phyloP scores from a whole-genome alignment of 1,284 basidiomycete species.

The Tremellales sp. region DNA sequence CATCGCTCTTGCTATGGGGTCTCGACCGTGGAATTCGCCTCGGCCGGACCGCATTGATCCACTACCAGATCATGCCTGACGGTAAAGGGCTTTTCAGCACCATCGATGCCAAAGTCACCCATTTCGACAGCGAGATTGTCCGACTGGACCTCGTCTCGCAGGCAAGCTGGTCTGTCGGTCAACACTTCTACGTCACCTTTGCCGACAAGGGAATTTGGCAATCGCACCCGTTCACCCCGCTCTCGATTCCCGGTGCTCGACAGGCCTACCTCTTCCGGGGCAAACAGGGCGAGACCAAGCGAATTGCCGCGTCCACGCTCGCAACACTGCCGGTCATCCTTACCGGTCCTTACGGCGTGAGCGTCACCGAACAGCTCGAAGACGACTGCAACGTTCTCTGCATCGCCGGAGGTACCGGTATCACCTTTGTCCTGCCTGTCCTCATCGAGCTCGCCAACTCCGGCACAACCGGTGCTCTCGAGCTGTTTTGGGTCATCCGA shows the following conservation, averaged over 20 bases:
- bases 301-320: slow-evolving; percentile 7
- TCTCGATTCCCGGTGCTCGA: slow-evolving; percentile 16
- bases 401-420: slow-evolving; percentile 33
- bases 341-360: slow-evolving; percentile 26
- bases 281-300: slow-evolving; percentile 25
- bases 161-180: slow-evolving; percentile 19
- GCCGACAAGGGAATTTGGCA: slow-evolving; percentile 29
- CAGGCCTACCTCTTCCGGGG: slow-evolving; percentile 28
- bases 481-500: slow-evolving; percentile 29
- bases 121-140: slow-evolving; percentile 20
- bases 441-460: slow-evolving; percentile 15
- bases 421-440: slow-evolving; percentile 31
- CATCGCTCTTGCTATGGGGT: slow-evolving; percentile 26
- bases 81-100: slow-evolving; percentile 25
- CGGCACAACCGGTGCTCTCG: slow-evolving; percentile 5
- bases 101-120: slow-evolving; percentile 20
- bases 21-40: slow-evolving; percentile 24
- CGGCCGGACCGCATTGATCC: slow-evolving; percentile 25
- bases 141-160: slow-evolving; percentile 24
- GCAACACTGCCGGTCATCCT: slow-evolving; percentile 24
- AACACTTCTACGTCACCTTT: slow-evolving; percentile 36
- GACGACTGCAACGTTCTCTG: slow-evolving; percentile 23
- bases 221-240: slow-evolving; percentile 34
- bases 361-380: slow-evolving; percentile 10
- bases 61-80: slow-evolving; percentile 23